Base-by-base conservation (phyloP, 2,329 filamentous ascomycete species). In the Hortaea sp. region DNA sequence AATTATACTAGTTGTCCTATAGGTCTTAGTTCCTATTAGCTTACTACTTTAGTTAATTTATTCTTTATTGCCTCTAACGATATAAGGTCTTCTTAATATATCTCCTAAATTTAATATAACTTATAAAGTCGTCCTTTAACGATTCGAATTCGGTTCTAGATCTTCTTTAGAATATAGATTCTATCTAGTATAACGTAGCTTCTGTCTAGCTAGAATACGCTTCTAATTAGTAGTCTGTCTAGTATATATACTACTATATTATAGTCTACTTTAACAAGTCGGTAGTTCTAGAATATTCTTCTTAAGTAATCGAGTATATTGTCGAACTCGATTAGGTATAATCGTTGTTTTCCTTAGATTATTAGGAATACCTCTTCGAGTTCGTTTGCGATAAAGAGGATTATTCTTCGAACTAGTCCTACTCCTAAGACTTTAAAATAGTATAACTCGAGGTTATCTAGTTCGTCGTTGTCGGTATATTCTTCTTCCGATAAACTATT, bases 251-350 rank as follows among this genome's bases (percentile, higher is more conserved):
- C 9, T 11, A 20, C 29, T n/a, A 10, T 11, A 20, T 43, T 28
- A 32, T 46, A 45, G 2, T 45, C 27, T 4, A 35, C 12, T 6
- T 37, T 42, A 30, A 48, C 20, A 13, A 42, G 30, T 43, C 37
- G 7, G 37, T 53, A 42, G 27, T 46, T 43, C 48, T 40, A 52
- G 29, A 52, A 52, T 28, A 45, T 46, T 9, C 5, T 12, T 13
- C 38, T 13, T 9, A 53, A 28, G 5, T 39, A 27, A 5, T 30
- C 30, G 42, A 53, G 20, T 20, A 20, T 20, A 20, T 20, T 20
- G 20, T 20, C 20, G 20, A 20, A 47, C 11, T 47, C 20, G 6
- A 30, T 29, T 13, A 13, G 41, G 20, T 53, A 4, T 34, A 53
- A 34, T 42, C 39, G 31, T 39, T 31, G 32, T 48, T 50, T 48